A percentile compares a stretch with the other conserved stretches of the same genome.
Evolutionary conservation across 176 grass and related monocot species (phyloP).

Genomic region (Saccharum spontaneum): DNA sequence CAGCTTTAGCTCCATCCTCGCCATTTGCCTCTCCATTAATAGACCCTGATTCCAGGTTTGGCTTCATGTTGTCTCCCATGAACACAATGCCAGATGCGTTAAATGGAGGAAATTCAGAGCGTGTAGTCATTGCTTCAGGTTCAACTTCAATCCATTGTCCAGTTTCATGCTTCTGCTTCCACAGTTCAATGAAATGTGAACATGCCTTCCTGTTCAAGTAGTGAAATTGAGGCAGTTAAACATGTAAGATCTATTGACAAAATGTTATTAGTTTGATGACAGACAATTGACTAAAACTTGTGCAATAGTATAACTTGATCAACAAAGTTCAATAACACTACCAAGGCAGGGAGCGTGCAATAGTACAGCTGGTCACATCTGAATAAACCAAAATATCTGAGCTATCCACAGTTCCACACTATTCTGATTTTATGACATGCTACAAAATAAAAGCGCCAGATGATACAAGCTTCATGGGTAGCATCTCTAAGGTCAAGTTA

Average conservation of each 20-base stretch:
- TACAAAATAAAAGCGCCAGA: background rate
- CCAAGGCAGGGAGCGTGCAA: background rate
- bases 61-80: conserved; percentile 59
- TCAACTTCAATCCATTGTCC: conserved; percentile 99
- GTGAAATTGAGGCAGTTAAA: conserved; percentile 19
- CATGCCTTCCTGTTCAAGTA: conserved; percentile 78
- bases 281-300: background rate
- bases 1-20: conserved; percentile 68
- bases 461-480: background rate
- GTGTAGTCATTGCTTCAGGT: conserved; percentile 83
- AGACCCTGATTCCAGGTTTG: conserved; percentile 38
- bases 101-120: conserved; percentile 86
- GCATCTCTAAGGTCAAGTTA: background rate
- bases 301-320: background rate
- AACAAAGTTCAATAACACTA: conserved; percentile 26
- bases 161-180: conserved; percentile 97
- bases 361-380: background rate
- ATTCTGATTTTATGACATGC: background rate
- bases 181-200: conserved; percentile 77
- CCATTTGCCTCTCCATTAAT: conserved; percentile 54
- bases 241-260: conserved; percentile 7
- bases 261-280: background rate
- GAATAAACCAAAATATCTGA: conserved; percentile 22
- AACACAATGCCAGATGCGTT: conserved; percentile 78
- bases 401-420: background rate